phyloP scores from a whole-genome alignment of 78 protist species.

The Dictyostelium firmibasis region DNA sequence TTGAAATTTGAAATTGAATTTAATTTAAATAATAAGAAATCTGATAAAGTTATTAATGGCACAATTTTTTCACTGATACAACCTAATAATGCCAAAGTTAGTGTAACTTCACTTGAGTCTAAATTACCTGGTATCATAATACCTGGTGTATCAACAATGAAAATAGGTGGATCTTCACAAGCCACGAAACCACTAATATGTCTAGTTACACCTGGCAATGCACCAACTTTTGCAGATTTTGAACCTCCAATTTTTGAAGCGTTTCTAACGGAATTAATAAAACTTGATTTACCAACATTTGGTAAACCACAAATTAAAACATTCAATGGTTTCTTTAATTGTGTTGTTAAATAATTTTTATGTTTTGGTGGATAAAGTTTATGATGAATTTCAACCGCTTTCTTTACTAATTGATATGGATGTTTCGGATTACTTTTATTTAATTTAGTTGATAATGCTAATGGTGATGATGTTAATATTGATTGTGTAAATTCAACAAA shows the following conservation, averaged over 20 bases:
- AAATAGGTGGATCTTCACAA: conserved; percentile 66
- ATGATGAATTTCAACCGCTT: conserved; percentile 36
- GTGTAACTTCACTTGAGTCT: conserved; percentile 15
- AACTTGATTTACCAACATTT: conserved; percentile 69
- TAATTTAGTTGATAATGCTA: background rate
- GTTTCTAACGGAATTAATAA: conserved; percentile 54
- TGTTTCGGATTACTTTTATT: conserved; percentile 35
- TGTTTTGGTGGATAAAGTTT: background rate
- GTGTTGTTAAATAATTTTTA: background rate
- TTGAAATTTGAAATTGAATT: conserved; percentile 5
- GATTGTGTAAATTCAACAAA: background rate
- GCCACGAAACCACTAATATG: conserved; percentile 56
- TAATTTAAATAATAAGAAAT: conserved; percentile 42
- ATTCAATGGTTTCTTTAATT: background rate
- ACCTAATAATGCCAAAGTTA: conserved; percentile 33
- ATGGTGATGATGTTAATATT: background rate
- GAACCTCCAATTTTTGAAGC: background rate
- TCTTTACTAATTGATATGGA: conserved; percentile 32
- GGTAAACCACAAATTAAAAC: conserved; percentile 73
- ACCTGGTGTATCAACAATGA: conserved; percentile 80
- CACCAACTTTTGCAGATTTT: conserved; percentile 70
- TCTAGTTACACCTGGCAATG: conserved; percentile 74
- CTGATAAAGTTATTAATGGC: background rate
- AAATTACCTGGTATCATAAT: conserved; percentile 74
- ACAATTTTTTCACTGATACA: conserved; percentile 36